A percentile compares a stretch with the other conserved stretches of the same genome.
These are phyloP conservation scores for Eucalyptus coolabah DNA, from an alignment of 345 rosid species.

Conservation along the genomic window DNA sequence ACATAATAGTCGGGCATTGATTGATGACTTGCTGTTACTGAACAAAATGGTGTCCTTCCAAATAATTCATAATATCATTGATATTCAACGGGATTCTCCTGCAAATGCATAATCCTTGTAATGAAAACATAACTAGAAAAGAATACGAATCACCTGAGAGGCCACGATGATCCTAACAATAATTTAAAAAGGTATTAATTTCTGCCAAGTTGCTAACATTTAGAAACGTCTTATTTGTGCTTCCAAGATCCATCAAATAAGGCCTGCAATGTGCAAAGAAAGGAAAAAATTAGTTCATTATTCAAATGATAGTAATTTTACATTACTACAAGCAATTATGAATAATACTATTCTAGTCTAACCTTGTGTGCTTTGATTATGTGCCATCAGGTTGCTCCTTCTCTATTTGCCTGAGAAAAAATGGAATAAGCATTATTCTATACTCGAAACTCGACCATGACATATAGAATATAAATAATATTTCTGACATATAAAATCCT, in stretches of 20 bases:
- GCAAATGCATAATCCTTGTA: constrained; percentile 1
- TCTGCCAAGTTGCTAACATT: constrained; percentile 38
- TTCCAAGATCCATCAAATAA: constrained; percentile 88
- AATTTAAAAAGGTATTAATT: not conserved
- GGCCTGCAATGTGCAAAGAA: constrained; percentile 38
- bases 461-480: not conserved
- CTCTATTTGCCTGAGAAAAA: constrained; percentile 55
- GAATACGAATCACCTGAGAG: not conserved
- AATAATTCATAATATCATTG: constrained; percentile 84
- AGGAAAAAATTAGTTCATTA: not conserved
- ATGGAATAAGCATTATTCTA: not conserved
- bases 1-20: not conserved
- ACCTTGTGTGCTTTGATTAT: constrained; percentile 54
- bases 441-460: not conserved
- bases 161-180: not conserved
- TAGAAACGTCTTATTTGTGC: constrained; percentile 81
- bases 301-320: not conserved
- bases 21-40: constrained; percentile 58
- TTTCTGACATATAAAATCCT: not conserved
- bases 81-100: constrained; percentile 79
- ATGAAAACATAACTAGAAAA: constrained; percentile 1
- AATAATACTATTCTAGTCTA: not conserved
- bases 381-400: constrained; percentile 73
- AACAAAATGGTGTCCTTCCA: constrained; percentile 87
- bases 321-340: not conserved